A percentile compares a stretch with the other conserved stretches of the same genome.
These are phyloP conservation scores for Exserohilum turcica DNA, from an alignment of 2,329 filamentous ascomycete genomes.

Conservation along the genomic window DNA sequence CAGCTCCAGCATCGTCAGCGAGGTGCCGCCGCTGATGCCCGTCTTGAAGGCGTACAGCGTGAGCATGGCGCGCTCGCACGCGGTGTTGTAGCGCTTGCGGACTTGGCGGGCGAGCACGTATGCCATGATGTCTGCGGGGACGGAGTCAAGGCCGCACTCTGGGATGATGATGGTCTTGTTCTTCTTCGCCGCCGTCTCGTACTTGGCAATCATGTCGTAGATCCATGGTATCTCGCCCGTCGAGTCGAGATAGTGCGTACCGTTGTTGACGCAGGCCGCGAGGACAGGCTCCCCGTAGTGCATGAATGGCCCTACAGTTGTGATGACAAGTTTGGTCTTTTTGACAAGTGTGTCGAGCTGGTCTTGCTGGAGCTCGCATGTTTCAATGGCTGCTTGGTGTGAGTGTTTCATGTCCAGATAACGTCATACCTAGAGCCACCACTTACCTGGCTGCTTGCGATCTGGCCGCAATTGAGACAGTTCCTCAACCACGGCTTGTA, in stretches of 20 bases:
- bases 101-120: constrained; percentile 60
- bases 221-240: constrained; percentile 70
- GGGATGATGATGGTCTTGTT: constrained; percentile 67
- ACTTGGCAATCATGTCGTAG: constrained; percentile 65
- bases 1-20: constrained; percentile 68
- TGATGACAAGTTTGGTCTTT: constrained; percentile 64
- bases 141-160: constrained; percentile 65
- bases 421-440: neutral
- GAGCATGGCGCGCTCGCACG: constrained; percentile 58
- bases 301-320: constrained; percentile 67
- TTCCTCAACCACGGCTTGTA: constrained; percentile 70
- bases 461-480: constrained; percentile 71
- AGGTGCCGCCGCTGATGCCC: constrained; percentile 59
- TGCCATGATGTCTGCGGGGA: constrained; percentile 63
- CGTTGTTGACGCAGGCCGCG: constrained; percentile 66
- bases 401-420: neutral
- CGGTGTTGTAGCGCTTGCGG: constrained; percentile 57
- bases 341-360: constrained; percentile 59
- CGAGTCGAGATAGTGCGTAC: constrained; percentile 71
- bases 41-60: constrained; percentile 60
- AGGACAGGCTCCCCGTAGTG: constrained; percentile 68
- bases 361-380: constrained; percentile 51
- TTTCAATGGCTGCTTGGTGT: constrained; percentile 46
- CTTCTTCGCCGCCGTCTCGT: constrained; percentile 63
- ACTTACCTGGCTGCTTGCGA: constrained; percentile 69